Conservation (phyloP, 345 rosid genomes). For the Gossypium rotundifolium region DNA sequence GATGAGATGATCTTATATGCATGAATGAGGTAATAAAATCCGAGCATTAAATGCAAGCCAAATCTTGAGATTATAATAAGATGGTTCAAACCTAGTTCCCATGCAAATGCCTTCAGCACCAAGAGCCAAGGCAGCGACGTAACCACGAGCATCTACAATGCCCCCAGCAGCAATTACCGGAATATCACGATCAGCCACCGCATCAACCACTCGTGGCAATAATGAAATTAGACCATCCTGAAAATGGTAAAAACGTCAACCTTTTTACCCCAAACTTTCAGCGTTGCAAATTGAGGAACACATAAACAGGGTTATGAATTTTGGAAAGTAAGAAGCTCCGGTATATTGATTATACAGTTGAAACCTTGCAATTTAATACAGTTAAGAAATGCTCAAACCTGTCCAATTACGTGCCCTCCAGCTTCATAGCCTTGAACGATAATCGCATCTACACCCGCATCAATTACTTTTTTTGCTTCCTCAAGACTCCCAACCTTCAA, state of each 20-base stretch:
- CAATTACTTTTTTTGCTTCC: constrained; percentile 50
- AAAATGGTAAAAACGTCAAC: background rate
- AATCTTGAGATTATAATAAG: background rate
- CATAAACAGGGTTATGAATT: background rate
- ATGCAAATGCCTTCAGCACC: constrained; percentile 83
- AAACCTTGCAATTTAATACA: background rate
- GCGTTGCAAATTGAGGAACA: background rate
- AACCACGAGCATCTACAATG: constrained; percentile 73
- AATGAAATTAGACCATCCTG: constrained; percentile 67
- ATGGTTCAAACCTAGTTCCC: constrained; percentile 60
- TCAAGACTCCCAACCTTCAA: constrained; percentile 62
- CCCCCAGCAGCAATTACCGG: constrained; percentile 88
- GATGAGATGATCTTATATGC: too few relatives aligned
- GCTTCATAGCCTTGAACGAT: constrained; percentile 88
- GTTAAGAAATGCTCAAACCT: constrained; percentile 32
- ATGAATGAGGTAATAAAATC: too few relatives aligned
- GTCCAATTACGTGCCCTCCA: constrained; percentile 80
- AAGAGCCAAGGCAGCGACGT: constrained; percentile 80
- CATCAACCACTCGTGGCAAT: constrained; percentile 73
- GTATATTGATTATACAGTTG: background rate
- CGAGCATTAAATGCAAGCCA: background rate
- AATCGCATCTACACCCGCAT: constrained; percentile 72
- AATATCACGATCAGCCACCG: constrained; percentile 43
- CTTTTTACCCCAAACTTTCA: background rate
- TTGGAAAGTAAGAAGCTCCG: too few relatives aligned